Percentiles rank a stretch among this genome's conserved stretches.
These are phyloP conservation scores for Cystobasidium tubakii DNA, from an alignment of 768 basidiomycete species.

Conservation along the genomic window DNA sequence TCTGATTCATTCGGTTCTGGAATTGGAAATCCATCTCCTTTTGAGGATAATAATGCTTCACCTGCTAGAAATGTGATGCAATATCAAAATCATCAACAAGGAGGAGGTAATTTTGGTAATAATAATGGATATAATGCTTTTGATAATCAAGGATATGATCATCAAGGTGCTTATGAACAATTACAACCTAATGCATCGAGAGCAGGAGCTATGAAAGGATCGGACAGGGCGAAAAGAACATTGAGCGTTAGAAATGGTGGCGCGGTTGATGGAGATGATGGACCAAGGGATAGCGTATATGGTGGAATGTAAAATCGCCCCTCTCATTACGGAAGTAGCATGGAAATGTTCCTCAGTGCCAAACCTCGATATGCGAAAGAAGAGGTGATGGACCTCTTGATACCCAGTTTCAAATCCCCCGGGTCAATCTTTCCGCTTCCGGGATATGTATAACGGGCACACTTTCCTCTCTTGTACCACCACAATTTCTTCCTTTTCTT, in stretches of 20 bases:
- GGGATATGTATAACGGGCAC: too few relatives aligned
- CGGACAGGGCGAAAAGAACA: conserved; percentile 25
- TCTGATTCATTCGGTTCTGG: conserved; percentile 25
- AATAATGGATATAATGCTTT: not conserved
- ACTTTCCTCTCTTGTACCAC: too few relatives aligned
- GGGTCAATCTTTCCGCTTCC: too few relatives aligned
- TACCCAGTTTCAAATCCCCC: too few relatives aligned
- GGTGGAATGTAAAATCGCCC: conserved; percentile 27
- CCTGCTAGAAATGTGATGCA: not conserved
- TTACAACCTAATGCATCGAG: not conserved
- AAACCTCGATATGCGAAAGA: not conserved
- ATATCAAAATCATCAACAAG: not conserved
- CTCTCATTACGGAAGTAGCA: too few relatives aligned
- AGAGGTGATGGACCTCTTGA: too few relatives aligned
- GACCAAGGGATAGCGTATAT: conserved; percentile 16
- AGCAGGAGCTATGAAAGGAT: not conserved
- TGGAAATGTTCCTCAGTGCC: too few relatives aligned
- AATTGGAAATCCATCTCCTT: conserved; percentile 14
- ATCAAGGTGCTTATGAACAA: not conserved
- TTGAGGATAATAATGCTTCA: conserved; percentile 11
- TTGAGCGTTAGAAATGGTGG: conserved; percentile 37
- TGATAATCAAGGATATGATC: not conserved
- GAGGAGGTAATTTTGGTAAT: not conserved
- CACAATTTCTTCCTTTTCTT: too few relatives aligned
- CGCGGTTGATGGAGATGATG: not conserved